Evolutionary conservation across 257 asterid species (phyloP), one percentile per base, ranked within the genome.

Genomic region (Fraxinus pennsylvanica): DNA sequence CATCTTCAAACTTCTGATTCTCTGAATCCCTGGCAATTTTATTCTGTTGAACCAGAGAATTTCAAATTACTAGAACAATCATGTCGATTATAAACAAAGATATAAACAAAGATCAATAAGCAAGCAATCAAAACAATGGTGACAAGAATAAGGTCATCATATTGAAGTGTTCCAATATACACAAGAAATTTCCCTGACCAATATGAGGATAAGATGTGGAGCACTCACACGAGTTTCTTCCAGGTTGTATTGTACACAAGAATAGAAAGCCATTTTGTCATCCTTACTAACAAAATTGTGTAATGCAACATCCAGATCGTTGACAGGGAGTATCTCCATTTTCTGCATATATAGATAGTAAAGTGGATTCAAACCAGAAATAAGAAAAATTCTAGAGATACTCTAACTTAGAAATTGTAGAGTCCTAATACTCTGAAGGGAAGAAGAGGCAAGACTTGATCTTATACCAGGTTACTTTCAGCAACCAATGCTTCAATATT

Each of bases 401-500:
- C 25, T 21, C 52, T 74, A 78, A 78, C 68, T 72, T 76, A 25
- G 68, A 77, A 45, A 82, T 17, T 65, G 68, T 14, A 39, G n/a
- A 50, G 50, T 72, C 75, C 76, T 72, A 75, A 75, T 75, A 71
- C 30, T 35, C 45, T 61, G 79, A 32, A 47, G 80, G 76, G 72
- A 83, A 68, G 27, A 84, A 61, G 14, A 19, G 69, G 50, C 71
- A 38, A 79, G 74, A 77, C 47, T 67, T 13, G 71, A 81, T 54
- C 70, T 22, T 22, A 72, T 90, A 93, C 99, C 98, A 95, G 90
- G 87, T 95, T 95, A 88, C 96, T 91, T 87, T 95, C 98, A 79
- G 99, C 98, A 84, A 95, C 99, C 79, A 95, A 87, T 79, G 98
- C 99, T 89, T 95, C 99, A 79, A 95, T 95, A 65, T 93, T 95